A percentile compares a stretch with the other conserved stretches of the same genome.
phyloP scores from a whole-genome alignment of 192 early-diverging fungal genomes.

The Kappamyces sp. region DNA sequence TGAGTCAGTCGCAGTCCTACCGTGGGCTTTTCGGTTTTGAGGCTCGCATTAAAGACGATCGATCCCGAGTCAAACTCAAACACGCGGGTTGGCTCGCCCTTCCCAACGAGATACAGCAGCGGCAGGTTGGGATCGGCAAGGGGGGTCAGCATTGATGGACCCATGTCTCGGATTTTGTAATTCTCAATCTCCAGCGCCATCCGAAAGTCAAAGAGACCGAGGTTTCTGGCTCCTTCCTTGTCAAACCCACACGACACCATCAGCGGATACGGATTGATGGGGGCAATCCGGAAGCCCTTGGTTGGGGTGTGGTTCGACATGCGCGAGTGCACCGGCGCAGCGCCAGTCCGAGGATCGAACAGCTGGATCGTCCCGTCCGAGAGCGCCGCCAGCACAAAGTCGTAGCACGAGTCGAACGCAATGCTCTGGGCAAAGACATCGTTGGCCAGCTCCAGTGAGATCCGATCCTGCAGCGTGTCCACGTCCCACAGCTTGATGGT shows the following conservation, averaged over 20 bases:
- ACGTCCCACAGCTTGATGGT: slow-evolving; percentile 30
- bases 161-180: not conserved
- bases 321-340: slow-evolving; percentile 14
- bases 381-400: not conserved
- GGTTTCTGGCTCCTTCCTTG: slow-evolving; percentile 14
- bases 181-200: not conserved
- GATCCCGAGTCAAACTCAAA: slow-evolving; percentile 17
- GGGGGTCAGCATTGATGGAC: slow-evolving; percentile 13
- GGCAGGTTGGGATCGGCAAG: slow-evolving; percentile 26
- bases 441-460: slow-evolving; percentile 5
- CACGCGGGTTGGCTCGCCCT: slow-evolving; percentile 25
- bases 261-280: slow-evolving; percentile 18
- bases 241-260: slow-evolving; percentile 23
- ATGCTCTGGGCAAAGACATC: slow-evolving; percentile 1
- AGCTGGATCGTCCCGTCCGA: slow-evolving; percentile 16
- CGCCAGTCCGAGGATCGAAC: slow-evolving; percentile 20
- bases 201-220: slow-evolving; percentile 20
- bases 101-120: slow-evolving; percentile 16
- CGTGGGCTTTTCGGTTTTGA: slow-evolving; percentile 25
- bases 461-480: slow-evolving; percentile 16
- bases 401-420: slow-evolving; percentile 22
- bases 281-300: slow-evolving; percentile 12
- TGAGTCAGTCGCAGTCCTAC: slow-evolving; percentile 4
- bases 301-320: slow-evolving; percentile 11
- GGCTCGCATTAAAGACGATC: not conserved